A percentile compares a stretch with the other conserved stretches of the same genome.
phyloP scores from a whole-genome alignment of 2,329 filamentous ascomycete species.

The Aspergillus sp. region DNA sequence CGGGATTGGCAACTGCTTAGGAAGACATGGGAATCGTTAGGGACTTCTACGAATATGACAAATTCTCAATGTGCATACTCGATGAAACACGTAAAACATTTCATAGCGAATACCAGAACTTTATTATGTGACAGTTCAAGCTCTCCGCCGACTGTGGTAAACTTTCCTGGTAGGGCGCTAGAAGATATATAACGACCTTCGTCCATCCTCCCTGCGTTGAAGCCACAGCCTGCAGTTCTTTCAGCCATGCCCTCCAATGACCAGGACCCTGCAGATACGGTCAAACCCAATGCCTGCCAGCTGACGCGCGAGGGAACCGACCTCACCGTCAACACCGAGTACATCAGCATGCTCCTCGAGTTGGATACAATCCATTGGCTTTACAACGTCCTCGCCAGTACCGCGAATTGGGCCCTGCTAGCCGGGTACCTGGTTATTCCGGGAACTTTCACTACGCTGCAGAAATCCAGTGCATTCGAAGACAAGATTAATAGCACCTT shows the following conservation, averaged over 20 bases:
- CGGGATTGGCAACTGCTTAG: background rate
- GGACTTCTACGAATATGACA: too few species aligned
- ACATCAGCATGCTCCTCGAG: conserved; percentile 49
- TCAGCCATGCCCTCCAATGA: background rate
- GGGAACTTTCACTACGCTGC: conserved; percentile 51
- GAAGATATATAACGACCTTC: background rate
- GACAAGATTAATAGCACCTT: conserved; percentile 25
- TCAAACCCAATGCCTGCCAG: background rate
- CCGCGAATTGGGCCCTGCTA: conserved; percentile 52
- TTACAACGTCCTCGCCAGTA: conserved; percentile 49
- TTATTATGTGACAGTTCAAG: background rate
- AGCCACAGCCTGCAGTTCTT: background rate
- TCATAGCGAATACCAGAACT: background rate
- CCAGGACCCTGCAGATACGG: background rate
- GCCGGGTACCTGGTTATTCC: conserved; percentile 55
- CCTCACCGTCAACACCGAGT: conserved; percentile 17
- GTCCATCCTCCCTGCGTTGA: background rate
- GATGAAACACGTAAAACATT: background rate
- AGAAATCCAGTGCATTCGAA: conserved; percentile 28
- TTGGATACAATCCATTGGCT: conserved; percentile 47
- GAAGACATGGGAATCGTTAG: background rate
- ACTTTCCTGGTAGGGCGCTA: background rate
- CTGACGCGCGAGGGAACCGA: background rate
- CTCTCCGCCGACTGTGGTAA: background rate
- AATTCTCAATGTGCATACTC: background rate